A percentile compares a stretch with the other conserved stretches of the same genome.
Conservation (phyloP, 805 yeast genomes). For the Jamesozyma hellenica region DNA sequence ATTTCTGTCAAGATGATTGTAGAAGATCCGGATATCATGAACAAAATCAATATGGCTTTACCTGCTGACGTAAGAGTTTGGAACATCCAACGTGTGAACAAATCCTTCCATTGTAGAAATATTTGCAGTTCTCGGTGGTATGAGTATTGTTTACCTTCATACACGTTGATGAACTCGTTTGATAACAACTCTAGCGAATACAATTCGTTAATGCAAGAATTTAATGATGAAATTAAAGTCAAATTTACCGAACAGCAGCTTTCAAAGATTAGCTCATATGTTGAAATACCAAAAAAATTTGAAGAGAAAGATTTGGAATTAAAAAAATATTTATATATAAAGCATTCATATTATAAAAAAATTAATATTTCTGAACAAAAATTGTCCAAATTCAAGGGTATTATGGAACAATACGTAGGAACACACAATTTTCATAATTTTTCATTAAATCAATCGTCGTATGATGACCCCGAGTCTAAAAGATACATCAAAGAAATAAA, state of each 20-base stretch:
- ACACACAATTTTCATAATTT: constrained; percentile 81
- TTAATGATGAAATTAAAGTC: too few relatives aligned
- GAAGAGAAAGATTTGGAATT: too few relatives aligned
- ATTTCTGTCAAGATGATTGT: constrained; percentile 74
- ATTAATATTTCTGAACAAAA: constrained; percentile 5
- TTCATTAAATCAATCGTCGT: constrained; percentile 56
- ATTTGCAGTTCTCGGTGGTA: constrained; percentile 81
- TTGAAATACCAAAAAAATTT: too few relatives aligned
- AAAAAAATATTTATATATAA: constrained; percentile 28
- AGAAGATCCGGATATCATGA: constrained; percentile 53
- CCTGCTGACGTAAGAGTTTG: constrained; percentile 79
- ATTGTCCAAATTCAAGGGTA: constrained; percentile 43
- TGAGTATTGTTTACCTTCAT: constrained; percentile 81
- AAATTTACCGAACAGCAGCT: too few relatives aligned
- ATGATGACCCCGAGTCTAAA: constrained; percentile 61
- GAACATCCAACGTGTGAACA: constrained; percentile 77
- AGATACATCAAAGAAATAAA: constrained; percentile 65
- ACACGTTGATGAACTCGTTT: too few relatives aligned
- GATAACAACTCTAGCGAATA: too few relatives aligned
- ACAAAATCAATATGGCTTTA: constrained; percentile 53
- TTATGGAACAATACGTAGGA: constrained; percentile 43
- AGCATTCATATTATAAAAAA: background rate
- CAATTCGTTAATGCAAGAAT: too few relatives aligned
- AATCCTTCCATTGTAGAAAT: constrained; percentile 78
- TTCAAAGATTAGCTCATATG: too few relatives aligned